Evolutionary conservation across 2,329 filamentous ascomycete genomes (phyloP).

Genomic region (Tolypocladium tropicale): DNA sequence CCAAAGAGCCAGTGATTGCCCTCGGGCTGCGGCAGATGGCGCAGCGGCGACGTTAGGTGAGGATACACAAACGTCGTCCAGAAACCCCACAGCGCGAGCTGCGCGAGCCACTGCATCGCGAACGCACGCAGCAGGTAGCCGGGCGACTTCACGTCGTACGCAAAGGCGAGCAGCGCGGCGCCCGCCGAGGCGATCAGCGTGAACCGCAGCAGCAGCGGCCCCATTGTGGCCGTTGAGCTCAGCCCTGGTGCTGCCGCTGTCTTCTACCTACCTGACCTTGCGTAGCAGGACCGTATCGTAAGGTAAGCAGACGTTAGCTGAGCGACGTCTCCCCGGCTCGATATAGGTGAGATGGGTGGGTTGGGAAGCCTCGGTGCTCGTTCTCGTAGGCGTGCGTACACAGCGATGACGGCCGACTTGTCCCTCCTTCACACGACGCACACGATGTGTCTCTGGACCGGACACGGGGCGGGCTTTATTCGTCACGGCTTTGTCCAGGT

Average conservation of each 20-base stretch:
- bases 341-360: too few relatives aligned
- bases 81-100: conserved; percentile 23
- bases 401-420: neutral
- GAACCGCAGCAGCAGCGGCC: conserved; percentile 12
- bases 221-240: conserved; percentile 7
- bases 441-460: neutral
- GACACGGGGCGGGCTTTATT: neutral
- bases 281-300: too few relatives aligned
- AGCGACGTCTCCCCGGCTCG: neutral
- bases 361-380: too few relatives aligned
- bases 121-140: conserved; percentile 23
- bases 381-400: too few relatives aligned
- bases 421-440: neutral
- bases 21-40: conserved; percentile 33
- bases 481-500: neutral
- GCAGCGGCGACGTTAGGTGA: conserved; percentile 37
- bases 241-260: neutral
- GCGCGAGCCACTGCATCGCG: conserved; percentile 21
- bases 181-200: conserved; percentile 13
- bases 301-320: too few relatives aligned
- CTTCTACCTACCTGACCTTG: too few relatives aligned
- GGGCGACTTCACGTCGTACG: conserved; percentile 16
- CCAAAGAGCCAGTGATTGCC: conserved; percentile 36
- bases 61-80: conserved; percentile 39
- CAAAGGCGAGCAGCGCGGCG: conserved; percentile 10